A percentile compares a stretch with the other conserved stretches of the same genome.
These are phyloP conservation scores for Melampsora larici-populina DNA, from an alignment of 1,284 basidiomycete genomes.

Conservation along the genomic window DNA sequence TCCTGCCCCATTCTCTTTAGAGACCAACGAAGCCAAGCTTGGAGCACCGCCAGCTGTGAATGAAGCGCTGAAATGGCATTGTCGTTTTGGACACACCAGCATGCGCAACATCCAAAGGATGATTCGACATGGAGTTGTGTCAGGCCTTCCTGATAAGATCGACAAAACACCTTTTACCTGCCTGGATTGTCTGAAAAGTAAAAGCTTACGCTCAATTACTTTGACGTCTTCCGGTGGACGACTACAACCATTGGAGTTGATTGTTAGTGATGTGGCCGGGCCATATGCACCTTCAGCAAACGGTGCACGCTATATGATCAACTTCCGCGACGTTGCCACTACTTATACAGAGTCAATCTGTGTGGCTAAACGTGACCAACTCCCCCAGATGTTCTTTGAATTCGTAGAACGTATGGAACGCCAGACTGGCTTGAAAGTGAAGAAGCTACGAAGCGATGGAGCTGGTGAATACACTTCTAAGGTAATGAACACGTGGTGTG, in stretches of 20 bases:
- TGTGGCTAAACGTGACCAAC: background rate
- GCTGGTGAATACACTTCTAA: conserved; percentile 16
- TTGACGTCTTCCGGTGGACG: too few relatives aligned
- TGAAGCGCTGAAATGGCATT: too few relatives aligned
- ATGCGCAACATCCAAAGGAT: too few relatives aligned
- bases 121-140: too few relatives aligned
- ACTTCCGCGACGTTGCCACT: background rate
- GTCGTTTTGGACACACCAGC: too few relatives aligned
- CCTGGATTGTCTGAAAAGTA: too few relatives aligned
- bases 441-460: conserved; percentile 9
- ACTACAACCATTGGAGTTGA: background rate
- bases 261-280: background rate
- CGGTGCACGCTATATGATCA: background rate
- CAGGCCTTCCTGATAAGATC: too few relatives aligned
- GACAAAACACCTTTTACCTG: too few relatives aligned
- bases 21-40: too few relatives aligned
- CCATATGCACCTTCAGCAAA: background rate
- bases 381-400: background rate
- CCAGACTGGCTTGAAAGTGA: conserved; percentile 3
- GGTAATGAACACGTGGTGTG: background rate
- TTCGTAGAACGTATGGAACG: background rate
- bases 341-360: conserved; percentile 14
- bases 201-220: too few relatives aligned
- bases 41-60: too few relatives aligned
- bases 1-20: too few relatives aligned